Evolutionary conservation across 2,329 filamentous ascomycete genomes (phyloP).

Genomic region (Penicillium sp.): DNA sequence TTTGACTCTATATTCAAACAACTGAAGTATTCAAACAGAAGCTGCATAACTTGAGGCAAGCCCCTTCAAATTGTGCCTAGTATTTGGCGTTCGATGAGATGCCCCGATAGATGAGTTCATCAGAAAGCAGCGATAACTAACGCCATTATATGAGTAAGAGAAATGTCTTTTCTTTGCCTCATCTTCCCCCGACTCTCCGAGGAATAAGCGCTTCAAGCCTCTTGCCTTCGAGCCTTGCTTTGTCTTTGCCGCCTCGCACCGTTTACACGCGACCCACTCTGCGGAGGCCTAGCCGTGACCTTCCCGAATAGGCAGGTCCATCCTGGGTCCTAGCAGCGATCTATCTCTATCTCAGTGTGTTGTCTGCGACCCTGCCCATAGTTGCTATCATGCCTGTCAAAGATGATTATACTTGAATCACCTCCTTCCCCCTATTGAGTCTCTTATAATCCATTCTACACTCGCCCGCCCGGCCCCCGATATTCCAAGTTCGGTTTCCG

Average conservation of each 20-base stretch:
- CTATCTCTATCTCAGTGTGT: not conserved
- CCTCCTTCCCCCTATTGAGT: not conserved
- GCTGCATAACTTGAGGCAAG: not conserved
- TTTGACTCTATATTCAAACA: not conserved
- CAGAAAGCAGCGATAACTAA: not conserved
- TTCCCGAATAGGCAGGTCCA: conserved; percentile 37
- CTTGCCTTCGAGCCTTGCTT: not conserved
- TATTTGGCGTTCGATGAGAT: not conserved
- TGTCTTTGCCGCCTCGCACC: not conserved
- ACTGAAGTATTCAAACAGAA: not conserved
- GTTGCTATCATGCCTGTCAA: not conserved
- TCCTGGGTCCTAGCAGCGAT: conserved; percentile 17
- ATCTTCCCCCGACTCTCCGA: not conserved
- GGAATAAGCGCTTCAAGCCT: not conserved
- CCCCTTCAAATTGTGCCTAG: not conserved
- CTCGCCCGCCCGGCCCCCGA: not conserved
- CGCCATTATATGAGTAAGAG: not conserved
- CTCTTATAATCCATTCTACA: not conserved
- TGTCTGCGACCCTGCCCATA: not conserved
- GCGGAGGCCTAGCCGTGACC: conserved; percentile 5
- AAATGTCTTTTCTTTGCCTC: not conserved
- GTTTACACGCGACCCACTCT: conserved; percentile 13
- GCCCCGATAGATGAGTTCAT: not conserved
- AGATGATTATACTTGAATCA: conserved; percentile 5
- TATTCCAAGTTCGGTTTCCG: not conserved